A percentile compares a stretch with the other conserved stretches of the same genome.
These are phyloP conservation scores for Paramecium bursaria DNA, from an alignment of 73 alveolate genomes.

Conservation along the genomic window DNA sequence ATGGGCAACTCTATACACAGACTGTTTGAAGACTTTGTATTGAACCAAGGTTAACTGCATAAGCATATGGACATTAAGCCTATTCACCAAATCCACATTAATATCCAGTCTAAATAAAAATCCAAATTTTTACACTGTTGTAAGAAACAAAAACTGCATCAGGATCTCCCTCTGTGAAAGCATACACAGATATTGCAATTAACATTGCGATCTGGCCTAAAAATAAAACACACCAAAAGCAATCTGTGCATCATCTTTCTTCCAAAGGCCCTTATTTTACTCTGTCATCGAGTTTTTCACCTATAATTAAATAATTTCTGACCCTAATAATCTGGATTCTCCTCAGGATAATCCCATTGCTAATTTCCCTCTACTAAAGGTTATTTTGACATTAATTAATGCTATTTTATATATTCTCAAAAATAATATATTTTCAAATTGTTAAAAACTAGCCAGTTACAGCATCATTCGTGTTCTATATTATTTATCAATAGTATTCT, in stretches of 20 bases:
- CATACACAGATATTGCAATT: neutral
- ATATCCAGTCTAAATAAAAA: neutral
- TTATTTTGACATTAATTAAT: too few species aligned
- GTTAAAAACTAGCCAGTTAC: too few species aligned
- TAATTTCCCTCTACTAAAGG: too few species aligned
- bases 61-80: conserved; percentile 19
- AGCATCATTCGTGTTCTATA: too few species aligned
- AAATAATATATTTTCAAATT: too few species aligned
- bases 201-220: conserved; percentile 1
- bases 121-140: neutral
- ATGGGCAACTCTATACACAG: conserved; percentile 34
- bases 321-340: conserved; percentile 42
- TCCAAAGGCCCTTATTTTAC: conserved; percentile 29
- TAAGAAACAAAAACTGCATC: neutral
- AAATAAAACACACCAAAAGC: conserved; percentile 50
- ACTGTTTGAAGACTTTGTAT: too few species aligned
- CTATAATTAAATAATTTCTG: too few species aligned
- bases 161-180: conserved; percentile 33
- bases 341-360: conserved; percentile 57
- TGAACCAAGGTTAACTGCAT: neutral
- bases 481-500: too few species aligned
- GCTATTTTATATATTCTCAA: too few species aligned
- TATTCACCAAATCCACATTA: conserved; percentile 20
- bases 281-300: conserved; percentile 18
- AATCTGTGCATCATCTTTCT: conserved; percentile 58